Evolutionary conservation across 257 asterid species (phyloP), one percentile per base, ranked within the genome.

Genomic region (Jasminum sambac): DNA sequence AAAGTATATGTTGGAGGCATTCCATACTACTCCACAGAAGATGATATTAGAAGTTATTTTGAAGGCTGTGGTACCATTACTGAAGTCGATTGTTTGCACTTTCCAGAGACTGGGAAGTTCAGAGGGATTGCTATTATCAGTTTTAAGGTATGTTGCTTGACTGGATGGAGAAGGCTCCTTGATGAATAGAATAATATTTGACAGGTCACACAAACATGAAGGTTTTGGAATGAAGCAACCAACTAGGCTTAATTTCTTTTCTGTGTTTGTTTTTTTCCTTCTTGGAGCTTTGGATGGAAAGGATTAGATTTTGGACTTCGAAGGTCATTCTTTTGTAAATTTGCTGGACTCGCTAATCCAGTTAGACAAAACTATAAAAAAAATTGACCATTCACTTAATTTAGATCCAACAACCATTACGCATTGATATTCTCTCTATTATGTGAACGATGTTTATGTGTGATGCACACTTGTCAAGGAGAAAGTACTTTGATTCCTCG

Each of bases 1-100:
- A 95, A 88, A 80, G 85, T 95, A 76, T 95, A 87, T 83, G 98
- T 84, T 60, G 99, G 99, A 76, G 99, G 98, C 72, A 91, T 91
- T 79, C 99, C 99, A 11, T 95, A 85, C 80, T 95, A 91, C 84
- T 95, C 98, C 37, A 85, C 88, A 1, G 96, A 95, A 86, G 99
- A 91, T 74, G 99, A 95, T 82, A 95, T 91, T 52, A 82, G 87
- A 80, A 91, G 98, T 82, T 95, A 70, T 79, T 95, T 95, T 81
- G 97, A 89, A 76, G 70, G 95, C 50, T 95, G 99, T 85, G 99
- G 99, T 70, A 83, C 96, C 74, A 88, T 91, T 78, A 87, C 88
- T 8, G 80, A 68, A 67, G 67, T 91, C 74, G 99, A 91, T 83
- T 95, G 98, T 80, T 83, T 91, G 97, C 76, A 72, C 14, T 95